Evolutionary conservation across 2,329 filamentous ascomycete species (phyloP).

Genomic region (Penicillium corylophilum): DNA sequence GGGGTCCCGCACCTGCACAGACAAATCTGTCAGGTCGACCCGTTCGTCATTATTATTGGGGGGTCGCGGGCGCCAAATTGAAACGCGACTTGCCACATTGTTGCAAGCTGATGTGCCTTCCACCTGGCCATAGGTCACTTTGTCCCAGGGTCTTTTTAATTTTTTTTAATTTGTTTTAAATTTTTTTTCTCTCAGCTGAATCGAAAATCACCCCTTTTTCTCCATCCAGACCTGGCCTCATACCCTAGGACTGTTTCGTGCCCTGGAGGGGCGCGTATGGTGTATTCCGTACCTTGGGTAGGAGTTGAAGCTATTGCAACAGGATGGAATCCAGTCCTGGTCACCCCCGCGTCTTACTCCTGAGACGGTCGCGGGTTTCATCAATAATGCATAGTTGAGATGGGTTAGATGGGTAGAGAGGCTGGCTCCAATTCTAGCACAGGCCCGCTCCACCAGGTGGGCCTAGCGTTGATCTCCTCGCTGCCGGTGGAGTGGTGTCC

Average conservation of each 20-base stretch:
- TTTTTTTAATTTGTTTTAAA: not conserved
- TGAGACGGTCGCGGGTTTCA: constrained; percentile 27
- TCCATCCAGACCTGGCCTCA: not conserved
- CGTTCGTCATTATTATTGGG: not conserved
- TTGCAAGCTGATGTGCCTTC: not conserved
- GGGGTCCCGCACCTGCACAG: constrained; percentile 2
- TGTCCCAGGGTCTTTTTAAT: not conserved
- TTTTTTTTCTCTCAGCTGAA: not conserved
- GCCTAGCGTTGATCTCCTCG: constrained; percentile 17
- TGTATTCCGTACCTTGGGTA: not conserved
- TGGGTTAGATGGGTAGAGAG: not conserved
- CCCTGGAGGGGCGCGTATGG: not conserved
- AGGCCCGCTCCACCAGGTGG: constrained; percentile 2
- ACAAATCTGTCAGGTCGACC: constrained; percentile 11
- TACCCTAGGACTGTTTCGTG: not conserved
- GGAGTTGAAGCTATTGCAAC: not conserved
- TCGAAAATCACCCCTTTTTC: not conserved
- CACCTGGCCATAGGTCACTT: constrained; percentile 3
- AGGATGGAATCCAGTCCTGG: constrained; percentile 10
- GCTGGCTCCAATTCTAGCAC: not conserved
- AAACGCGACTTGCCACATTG: constrained; percentile 22
- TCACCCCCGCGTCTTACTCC: constrained; percentile 19
- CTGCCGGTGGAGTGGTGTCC: constrained; percentile 7
- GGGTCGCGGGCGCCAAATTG: constrained; percentile 20
- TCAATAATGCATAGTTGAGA: constrained; percentile 4